These are phyloP conservation scores for Rhexocercosporidium sp. DNA, from an alignment of 2,329 filamentous ascomycete genomes.

Conservation along the genomic window DNA sequence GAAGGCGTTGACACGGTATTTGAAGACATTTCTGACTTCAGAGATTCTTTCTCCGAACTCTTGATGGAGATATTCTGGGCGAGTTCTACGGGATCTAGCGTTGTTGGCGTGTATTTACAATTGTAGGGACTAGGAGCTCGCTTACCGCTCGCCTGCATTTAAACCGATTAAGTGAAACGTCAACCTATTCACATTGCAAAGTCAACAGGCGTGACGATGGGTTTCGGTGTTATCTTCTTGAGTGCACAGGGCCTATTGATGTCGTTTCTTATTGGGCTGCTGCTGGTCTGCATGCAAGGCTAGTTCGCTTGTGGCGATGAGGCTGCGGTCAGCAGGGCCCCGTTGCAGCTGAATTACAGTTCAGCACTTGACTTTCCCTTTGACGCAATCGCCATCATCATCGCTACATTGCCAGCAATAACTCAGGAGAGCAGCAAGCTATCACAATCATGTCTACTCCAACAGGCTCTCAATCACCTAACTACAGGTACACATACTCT, in stretches of 20 bases:
- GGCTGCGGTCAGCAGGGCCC: conserved; percentile 1
- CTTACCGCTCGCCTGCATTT: too few species aligned
- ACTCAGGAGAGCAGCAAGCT: too few species aligned
- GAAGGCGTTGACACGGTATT: too few species aligned
- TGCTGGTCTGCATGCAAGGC: neutral
- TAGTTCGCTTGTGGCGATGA: neutral
- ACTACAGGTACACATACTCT: neutral
- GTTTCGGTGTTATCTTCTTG: too few species aligned
- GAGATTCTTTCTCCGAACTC: too few species aligned
- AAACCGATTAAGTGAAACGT: neutral
- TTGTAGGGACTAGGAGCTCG: too few species aligned
- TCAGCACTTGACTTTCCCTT: neutral
- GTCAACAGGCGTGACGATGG: neutral
- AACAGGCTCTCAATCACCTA: neutral
- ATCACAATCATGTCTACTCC: neutral
- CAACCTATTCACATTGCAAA: neutral
- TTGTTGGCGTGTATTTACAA: too few species aligned
- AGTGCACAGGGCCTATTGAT: neutral
- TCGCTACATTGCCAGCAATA: neutral
- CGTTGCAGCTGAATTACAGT: neutral
- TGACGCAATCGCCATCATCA: neutral
- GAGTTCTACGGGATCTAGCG: too few species aligned
- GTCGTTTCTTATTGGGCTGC: neutral
- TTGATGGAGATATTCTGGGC: too few species aligned
- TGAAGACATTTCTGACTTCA: too few species aligned